These are phyloP conservation scores for Mortierella sp. DNA, from an alignment of 371 early-diverging fungal genomes.

Conservation along the genomic window DNA sequence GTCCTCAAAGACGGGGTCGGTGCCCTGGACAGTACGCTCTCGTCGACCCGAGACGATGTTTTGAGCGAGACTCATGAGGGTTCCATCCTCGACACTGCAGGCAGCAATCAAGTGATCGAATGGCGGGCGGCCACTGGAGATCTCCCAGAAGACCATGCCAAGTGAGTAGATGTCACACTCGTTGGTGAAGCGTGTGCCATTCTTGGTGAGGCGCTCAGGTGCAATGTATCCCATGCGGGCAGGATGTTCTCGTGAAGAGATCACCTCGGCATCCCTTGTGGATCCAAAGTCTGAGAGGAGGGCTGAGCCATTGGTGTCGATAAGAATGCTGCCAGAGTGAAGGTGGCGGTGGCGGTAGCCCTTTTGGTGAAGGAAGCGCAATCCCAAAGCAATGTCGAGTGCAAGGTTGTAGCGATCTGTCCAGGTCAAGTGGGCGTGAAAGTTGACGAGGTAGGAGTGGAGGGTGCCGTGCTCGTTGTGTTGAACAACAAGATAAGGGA, in stretches of 20 bases:
- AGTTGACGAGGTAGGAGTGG: constrained; percentile 46
- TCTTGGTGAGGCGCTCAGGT: constrained; percentile 45
- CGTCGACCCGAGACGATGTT: constrained; percentile 43
- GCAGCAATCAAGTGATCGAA: constrained; percentile 35
- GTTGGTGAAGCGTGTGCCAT: constrained; percentile 44
- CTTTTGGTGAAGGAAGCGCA: constrained; percentile 44
- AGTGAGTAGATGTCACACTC: constrained; percentile 52
- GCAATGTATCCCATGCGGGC: constrained; percentile 51
- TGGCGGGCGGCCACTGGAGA: constrained; percentile 45
- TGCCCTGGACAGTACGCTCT: constrained; percentile 36
- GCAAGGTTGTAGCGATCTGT: constrained; percentile 52
- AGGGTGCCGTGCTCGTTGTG: constrained; percentile 52
- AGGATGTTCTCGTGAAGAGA: constrained; percentile 47
- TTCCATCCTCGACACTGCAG: constrained; percentile 23
- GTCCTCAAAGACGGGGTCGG: constrained; percentile 47
- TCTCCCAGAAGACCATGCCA: constrained; percentile 54
- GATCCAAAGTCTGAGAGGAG: constrained; percentile 48
- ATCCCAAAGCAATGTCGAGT: constrained; percentile 40
- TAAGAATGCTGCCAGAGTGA: constrained; percentile 47
- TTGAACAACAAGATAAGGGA: constrained; percentile 39
- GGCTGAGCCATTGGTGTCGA: constrained; percentile 52
- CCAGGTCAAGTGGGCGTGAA: constrained; percentile 49
- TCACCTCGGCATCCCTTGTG: constrained; percentile 38
- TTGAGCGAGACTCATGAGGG: constrained; percentile 34
- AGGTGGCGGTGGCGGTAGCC: constrained; percentile 53